Base-by-base conservation (phyloP, 202 grass and related monocot genomes). In the Cymbopogon flexuosus region DNA sequence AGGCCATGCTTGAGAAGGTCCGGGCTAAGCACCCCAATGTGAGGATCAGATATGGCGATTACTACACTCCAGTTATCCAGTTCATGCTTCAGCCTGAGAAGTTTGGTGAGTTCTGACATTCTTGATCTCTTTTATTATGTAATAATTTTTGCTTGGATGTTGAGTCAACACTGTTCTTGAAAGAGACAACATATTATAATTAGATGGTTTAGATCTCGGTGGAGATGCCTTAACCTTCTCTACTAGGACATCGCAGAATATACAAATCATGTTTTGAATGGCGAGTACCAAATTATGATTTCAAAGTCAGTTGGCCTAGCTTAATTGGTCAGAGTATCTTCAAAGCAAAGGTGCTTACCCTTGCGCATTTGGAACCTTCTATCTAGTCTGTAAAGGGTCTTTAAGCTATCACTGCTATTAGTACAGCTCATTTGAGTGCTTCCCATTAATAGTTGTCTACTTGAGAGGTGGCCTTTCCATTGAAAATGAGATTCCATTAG, bases 71-170 rank as follows among this genome's bases (percentile, higher is more conserved):
- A 70, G 91, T 93, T 77, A 74, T 97, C 84, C 91, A 97, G 63
- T 97, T 97, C 85, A 47, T 86, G 81, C 82, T 97, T 73, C 89
- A 93, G 21, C 91, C 91, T 8, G 81, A 91, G 76, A 97, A 93
- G 82, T 93, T 91, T 39, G 94, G 94, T 93, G 59, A 88, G 94
- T 85, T 39, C 31, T 76, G 72, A 6, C 72, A 64, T 51, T 81
- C 21, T 43, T 46, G 3, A 54, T 80, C 54, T 75, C 62, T 27
- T 75, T 71, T 43, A 33, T 71, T 43, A 33, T 72, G 10, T 23
- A 10, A 42, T 58, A 36, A 22, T 4, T 49, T 78, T 65, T 34
- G 34, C 19, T 67, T 70, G 62, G 41, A 54, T 88, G 24, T 24
- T 16, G 11, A 76, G 73, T 79, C 61, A 79, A 66, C 62, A 72